Evolutionary conservation across 192 early-diverging fungal species (phyloP), one percentile per base, ranked within the genome.

Genomic region (Phycomyces nitens): DNA sequence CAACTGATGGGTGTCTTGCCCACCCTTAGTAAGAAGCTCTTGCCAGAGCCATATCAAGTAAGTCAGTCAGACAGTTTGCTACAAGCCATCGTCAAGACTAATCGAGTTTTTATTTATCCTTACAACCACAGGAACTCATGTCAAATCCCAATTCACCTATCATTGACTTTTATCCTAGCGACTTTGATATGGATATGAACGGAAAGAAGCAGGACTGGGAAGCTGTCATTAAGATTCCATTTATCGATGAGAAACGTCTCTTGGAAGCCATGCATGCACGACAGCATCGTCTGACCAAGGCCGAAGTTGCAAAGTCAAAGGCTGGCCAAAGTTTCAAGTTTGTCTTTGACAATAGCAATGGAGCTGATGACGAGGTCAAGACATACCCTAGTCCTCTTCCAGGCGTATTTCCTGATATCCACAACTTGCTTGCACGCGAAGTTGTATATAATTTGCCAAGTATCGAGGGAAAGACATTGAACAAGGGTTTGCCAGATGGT

Each of bases 1-100:
- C 97, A 99, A 76, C 84, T 99, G 22, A 97, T 99, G 97, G 94
- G 95, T 63, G 97, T 99, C 16, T 77, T 99, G 58, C 97, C 97
- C 9, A 90, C 90, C 23, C 82, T 83, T 26, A 91, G 88, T 76
- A 85, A 86, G 75, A 78, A 83, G 69, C 85, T 97, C 53, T 86
- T 99, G 40, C 97, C 97, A 5, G 21, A 64, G 14, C 81, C 82
- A 10, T 93, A 92, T 70, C 91, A 79, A 69, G 80, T 79, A 71
- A 52, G 62, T 29, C 20, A 49, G 11, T 49, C 16, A 12, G 7
- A 26, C 6, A 29, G 47, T 21, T 43, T 20, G 1, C 3, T 53
- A 23, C 20, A 53, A 53, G 22, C n/a, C n/a, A n/a, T n/a, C n/a
- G n/a, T n/a, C n/a, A n/a, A n/a, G n/a, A n/a, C n/a, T n/a, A n/a